Evolutionary conservation across 169 alveolate species (phyloP).

Genomic region (Plasmodium reichenowi): DNA sequence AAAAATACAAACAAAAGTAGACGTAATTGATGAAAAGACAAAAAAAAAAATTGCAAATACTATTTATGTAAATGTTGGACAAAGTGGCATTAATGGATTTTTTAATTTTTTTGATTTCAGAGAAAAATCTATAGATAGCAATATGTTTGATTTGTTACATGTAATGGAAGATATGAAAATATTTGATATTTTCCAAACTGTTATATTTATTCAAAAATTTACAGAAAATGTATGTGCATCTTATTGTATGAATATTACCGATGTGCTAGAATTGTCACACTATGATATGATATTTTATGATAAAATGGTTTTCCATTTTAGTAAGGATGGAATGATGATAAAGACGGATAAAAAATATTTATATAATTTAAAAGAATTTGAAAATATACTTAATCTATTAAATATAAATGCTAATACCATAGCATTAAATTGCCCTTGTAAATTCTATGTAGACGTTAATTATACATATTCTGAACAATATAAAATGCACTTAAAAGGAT

Average conservation of each 20-base stretch:
- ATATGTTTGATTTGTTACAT: conserved; percentile 15
- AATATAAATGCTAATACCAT: conserved; percentile 47
- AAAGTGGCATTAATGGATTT: conserved; percentile 45
- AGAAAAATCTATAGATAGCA: conserved; percentile 14
- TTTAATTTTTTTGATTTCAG: conserved; percentile 63
- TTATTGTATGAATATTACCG: conserved; percentile 57
- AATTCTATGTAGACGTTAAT: conserved; percentile 20
- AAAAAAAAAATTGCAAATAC: conserved; percentile 12
- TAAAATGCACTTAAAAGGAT: conserved; percentile 5
- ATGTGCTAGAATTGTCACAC: conserved; percentile 36
- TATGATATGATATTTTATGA: conserved; percentile 51
- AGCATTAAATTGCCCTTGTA: conserved; percentile 51
- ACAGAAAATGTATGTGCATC: conserved; percentile 52
- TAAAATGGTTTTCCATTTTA: conserved; percentile 22
- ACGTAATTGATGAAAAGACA: conserved; percentile 9
- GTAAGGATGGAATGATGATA: conserved; percentile 19
- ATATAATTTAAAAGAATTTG: conserved; percentile 1
- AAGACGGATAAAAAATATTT: not conserved
- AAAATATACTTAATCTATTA: conserved; percentile 14
- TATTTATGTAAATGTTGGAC: conserved; percentile 54
- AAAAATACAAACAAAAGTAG: conserved; percentile 47
- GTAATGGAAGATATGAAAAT: conserved; percentile 34
- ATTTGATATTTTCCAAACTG: conserved; percentile 31
- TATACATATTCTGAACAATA: conserved; percentile 30
- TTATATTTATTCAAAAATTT: conserved; percentile 38